Evolutionary conservation across 352 stramenopile genomes (phyloP).

Genomic region (Plasmopara viticola): DNA sequence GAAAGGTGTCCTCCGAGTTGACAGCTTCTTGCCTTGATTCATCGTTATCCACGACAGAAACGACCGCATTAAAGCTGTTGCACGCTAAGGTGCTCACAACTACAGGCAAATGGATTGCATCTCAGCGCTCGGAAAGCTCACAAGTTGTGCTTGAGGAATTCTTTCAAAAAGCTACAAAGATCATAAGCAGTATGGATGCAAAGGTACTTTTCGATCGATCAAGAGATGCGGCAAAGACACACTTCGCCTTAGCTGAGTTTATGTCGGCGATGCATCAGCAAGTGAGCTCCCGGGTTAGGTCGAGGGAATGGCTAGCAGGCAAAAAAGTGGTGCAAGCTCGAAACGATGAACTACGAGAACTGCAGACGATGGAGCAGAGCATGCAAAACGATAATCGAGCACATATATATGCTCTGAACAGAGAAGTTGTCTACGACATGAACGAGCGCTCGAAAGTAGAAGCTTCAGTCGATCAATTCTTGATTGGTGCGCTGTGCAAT

Average conservation of each 20-base stretch:
- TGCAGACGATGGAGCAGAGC: slow-evolving; percentile 47
- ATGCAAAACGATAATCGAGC: slow-evolving; percentile 61
- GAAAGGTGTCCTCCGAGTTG: slow-evolving; percentile 47
- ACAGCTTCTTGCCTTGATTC: slow-evolving; percentile 19
- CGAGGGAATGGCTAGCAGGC: slow-evolving; percentile 83
- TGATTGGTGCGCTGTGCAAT: slow-evolving; percentile 83
- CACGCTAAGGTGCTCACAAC: slow-evolving; percentile 60
- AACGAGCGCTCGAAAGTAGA: slow-evolving; percentile 84
- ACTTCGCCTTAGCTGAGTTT: slow-evolving; percentile 86
- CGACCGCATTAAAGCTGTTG: slow-evolving; percentile 38
- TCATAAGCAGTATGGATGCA: slow-evolving; percentile 44
- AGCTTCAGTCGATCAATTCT: slow-evolving; percentile 78
- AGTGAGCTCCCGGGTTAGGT: slow-evolving; percentile 78
- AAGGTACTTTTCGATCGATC: slow-evolving; percentile 31
- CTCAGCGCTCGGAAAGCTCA: slow-evolving; percentile 88
- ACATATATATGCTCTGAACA: slow-evolving; percentile 67
- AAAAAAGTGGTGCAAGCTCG: slow-evolving; percentile 71
- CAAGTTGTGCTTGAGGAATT: slow-evolving; percentile 91
- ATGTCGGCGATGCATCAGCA: slow-evolving; percentile 90
- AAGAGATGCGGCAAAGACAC: slow-evolving; percentile 59
- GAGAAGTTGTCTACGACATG: slow-evolving; percentile 85
- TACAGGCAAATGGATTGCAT: slow-evolving; percentile 90
- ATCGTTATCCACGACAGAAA: slow-evolving; percentile 8
- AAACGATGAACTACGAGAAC: slow-evolving; percentile 51
- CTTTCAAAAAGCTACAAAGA: slow-evolving; percentile 75